Percentiles rank a stretch among this genome's conserved stretches.
These are phyloP conservation scores for Aurantiochytrium sp. DNA, from an alignment of 108 stramenopile species.

Conservation along the genomic window DNA sequence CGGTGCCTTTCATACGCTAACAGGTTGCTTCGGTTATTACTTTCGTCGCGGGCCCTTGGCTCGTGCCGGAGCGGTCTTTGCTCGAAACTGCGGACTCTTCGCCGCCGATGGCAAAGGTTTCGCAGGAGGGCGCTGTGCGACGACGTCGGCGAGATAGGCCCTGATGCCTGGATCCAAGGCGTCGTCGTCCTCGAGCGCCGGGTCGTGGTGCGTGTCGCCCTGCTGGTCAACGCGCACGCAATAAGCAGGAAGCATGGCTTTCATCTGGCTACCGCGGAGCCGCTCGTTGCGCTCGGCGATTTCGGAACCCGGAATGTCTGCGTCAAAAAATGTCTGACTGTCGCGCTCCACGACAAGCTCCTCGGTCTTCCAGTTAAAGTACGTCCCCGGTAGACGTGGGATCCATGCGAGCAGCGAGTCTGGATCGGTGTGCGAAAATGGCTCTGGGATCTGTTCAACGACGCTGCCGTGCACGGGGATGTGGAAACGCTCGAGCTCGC, in stretches of 20 bases:
- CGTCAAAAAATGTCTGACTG: background rate
- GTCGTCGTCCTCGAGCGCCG: background rate
- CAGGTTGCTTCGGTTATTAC: no score
- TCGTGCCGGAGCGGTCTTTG: no score
- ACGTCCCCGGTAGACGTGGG: background rate
- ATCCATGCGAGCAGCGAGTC: background rate
- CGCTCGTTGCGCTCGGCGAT: background rate
- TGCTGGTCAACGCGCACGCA: background rate
- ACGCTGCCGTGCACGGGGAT: background rate
- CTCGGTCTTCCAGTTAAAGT: background rate
- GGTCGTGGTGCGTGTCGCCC: background rate
- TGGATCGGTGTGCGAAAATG: background rate
- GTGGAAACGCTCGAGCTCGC: background rate
- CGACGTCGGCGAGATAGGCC: no score
- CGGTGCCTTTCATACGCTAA: no score
- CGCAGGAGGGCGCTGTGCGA: no score
- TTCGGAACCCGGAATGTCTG: background rate
- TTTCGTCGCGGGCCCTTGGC: no score
- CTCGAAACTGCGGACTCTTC: no score
- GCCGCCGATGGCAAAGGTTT: no score
- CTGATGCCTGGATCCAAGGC: no score
- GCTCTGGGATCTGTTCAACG: background rate
- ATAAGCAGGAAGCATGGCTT: background rate
- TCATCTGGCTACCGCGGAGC: background rate
- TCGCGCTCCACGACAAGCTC: background rate